Base-by-base conservation (phyloP, 768 basidiomycete species). In the Dictyophora rubrovolvata region DNA sequence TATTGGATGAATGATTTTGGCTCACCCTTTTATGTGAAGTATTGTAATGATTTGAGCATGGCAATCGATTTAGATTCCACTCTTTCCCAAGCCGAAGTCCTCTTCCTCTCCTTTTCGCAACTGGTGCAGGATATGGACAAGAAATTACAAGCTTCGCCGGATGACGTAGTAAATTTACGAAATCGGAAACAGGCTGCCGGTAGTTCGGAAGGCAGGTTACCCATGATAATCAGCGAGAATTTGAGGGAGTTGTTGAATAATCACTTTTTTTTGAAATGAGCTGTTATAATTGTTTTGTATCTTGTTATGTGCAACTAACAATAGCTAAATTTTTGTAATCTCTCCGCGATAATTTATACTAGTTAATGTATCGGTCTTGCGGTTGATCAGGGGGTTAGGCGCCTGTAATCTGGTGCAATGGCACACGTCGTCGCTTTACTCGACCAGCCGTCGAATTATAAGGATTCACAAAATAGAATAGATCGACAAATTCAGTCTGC, bases 51-150 rank as follows among this genome's bases (percentile, higher is more conserved):
- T 65, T 82, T 95, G 62, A 90, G 87, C 72, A 92, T 92, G 86
- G 91, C 93, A 54, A 95, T 99, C 64, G 96, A 98, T 69, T 81
- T 98, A n/a, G 88, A 96, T 69, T 84, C 86, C 0, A 95, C 96
- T 18, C 80, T 99, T 9, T 87, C 92, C 0, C 96, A 98, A 72
- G 96, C 95, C 10, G 96, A 99, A 71, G 93, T 98, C 16, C 79
- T 99, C 20, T 98, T 91, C 78, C 78, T 95, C 1, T 93, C 93
- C 1, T 97, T 96, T 74, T 76, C 85, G 12, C 86, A 89, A 66
- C 73, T 96, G 20, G 85, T 97, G 20, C 87, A 87, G 10, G 93
- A 95, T 69, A 83, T 95, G 65, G 93, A 96, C 69, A 81, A 87
- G 36, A 81, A 87, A 62, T 80, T 78, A 62, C 82, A 91, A 62